Percentiles rank a stretch among this genome's conserved stretches.
Conservation (phyloP, 2,329 filamentous ascomycete genomes). For the Pseudopyricularia javanii region DNA sequence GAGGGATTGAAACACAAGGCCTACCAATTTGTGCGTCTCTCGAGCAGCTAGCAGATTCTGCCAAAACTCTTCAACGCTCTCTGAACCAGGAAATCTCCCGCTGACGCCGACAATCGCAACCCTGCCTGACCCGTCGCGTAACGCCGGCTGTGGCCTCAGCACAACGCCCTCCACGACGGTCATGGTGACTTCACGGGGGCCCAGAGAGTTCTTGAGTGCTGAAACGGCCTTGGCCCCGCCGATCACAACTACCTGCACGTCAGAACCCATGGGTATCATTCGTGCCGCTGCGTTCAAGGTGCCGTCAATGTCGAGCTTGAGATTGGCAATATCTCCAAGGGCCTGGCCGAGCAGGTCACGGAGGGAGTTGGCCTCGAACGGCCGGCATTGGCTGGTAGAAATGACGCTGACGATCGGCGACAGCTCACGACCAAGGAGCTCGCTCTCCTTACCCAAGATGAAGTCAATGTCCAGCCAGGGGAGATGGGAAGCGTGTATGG, state of each 20-base stretch:
- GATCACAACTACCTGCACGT: background rate
- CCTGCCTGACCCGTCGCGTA: background rate
- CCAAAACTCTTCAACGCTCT: background rate
- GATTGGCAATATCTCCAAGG: background rate
- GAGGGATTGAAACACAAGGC: background rate
- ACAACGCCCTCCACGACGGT: background rate
- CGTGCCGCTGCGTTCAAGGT: background rate
- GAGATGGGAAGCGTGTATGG: background rate
- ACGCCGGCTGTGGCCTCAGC: background rate
- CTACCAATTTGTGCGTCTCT: background rate
- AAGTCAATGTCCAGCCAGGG: background rate
- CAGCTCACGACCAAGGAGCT: background rate
- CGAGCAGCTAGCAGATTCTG: background rate
- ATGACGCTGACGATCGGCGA: background rate
- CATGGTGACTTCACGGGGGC: background rate
- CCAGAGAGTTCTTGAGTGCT: background rate
- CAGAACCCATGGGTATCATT: background rate
- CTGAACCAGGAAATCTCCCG: background rate
- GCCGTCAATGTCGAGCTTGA: background rate
- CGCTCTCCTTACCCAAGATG: background rate
- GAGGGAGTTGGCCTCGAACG: background rate
- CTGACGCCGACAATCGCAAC: background rate
- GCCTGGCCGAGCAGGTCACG: background rate
- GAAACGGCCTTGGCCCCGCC: background rate
- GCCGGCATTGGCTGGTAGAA: background rate